Evolutionary conservation across 345 rosid genomes (phyloP).

Genomic region (Moringa oleifera): DNA sequence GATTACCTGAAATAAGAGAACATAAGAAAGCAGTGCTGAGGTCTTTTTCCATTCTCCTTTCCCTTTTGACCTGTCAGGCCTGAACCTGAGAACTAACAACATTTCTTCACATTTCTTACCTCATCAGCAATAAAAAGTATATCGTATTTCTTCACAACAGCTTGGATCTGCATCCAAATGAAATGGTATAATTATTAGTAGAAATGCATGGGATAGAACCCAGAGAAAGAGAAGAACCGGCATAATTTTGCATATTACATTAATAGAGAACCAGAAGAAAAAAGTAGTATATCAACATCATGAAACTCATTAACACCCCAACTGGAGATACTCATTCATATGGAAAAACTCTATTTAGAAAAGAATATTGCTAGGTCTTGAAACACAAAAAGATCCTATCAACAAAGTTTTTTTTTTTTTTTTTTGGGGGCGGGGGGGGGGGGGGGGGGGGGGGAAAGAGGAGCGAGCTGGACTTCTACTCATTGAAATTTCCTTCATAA

Average conservation of each 20-base stretch:
- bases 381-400: too few species aligned
- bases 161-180: conserved; percentile 62
- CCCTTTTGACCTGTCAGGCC: not conserved
- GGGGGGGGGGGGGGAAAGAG: too few species aligned
- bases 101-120: conserved; percentile 33
- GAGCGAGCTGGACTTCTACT: too few species aligned
- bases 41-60: not conserved
- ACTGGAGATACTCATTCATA: too few species aligned
- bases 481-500: too few species aligned
- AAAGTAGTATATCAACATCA: not conserved
- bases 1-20: conserved; percentile 50
- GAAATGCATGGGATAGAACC: not conserved
- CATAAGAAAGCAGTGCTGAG: not conserved
- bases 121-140: conserved; percentile 90
- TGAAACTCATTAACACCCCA: not conserved
- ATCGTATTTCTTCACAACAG: conserved; percentile 83
- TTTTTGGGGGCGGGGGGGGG: too few species aligned
- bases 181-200: conserved; percentile 2
- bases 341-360: too few species aligned
- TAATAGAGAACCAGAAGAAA: not conserved
- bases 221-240: not conserved
- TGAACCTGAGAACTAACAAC: not conserved
- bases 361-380: too few species aligned
- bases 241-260: not conserved
- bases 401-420: too few species aligned